Evolutionary conservation across 257 asterid species (phyloP), one percentile per base, ranked within the genome.

Genomic region (Eustoma russellianum): DNA sequence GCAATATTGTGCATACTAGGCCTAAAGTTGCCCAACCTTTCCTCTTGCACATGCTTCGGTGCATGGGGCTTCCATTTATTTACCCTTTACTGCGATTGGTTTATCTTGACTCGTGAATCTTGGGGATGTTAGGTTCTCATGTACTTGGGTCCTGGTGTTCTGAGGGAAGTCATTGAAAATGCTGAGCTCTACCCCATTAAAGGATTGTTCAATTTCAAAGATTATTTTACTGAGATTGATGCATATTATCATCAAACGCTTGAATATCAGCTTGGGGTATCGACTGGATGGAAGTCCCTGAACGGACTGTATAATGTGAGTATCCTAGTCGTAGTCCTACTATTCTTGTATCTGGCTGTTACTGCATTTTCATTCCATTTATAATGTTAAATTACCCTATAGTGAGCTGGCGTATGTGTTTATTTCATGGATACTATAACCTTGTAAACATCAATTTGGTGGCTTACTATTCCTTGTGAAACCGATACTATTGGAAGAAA

Each of bases 271-370:
- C 88, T 83, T 60, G 99, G 99, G 50, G 94, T 78, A 68, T 67
- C 99, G 51, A 92, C 99, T 71, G 99, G 99, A 69, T 92, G 99
- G 99, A 88, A 41, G 73, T 74, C 73, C 57, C 83, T 92, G 71
- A 71, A 88, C 66, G 79, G 61, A 16, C 71, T 92, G 33, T 92
- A 92, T 63, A 92, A 88, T 68, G 99, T 85, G 73, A 83, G 91
- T 57, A 53, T 53, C 41, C 46, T 51, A 48, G 56, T 46, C 13
- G 59, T 44, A 60, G 17, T 43, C 43, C 17, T 56, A 14, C 17
- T 12, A 17, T 51, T 50, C 60, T 56, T n/a, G n/a, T 17, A 38
- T 7, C 43, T 38, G 3, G 30, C 48, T 19, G 59, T 44, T 8
- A 24, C 15, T 38, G 15, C 56, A 54, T 53, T n/a, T 7, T 62